Base-by-base conservation (phyloP, 1,139 yeast genomes). In the Scheffersomyces insectosa region DNA sequence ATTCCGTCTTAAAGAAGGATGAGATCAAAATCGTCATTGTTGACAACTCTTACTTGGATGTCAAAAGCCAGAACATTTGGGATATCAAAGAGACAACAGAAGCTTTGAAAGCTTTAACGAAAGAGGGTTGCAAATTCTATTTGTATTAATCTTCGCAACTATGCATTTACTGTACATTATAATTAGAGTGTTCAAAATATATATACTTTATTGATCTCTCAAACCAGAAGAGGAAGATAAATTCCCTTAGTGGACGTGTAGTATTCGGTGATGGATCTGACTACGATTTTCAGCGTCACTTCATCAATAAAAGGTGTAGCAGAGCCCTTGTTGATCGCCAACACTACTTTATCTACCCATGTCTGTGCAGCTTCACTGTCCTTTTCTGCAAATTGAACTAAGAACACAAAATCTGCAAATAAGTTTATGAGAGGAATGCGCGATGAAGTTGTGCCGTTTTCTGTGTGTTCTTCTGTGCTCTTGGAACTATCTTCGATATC, bases 21-120 rank as follows among this genome's bases (percentile, higher is more conserved):
- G 85, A 82, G 42, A 70, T 83, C 46, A 79, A 66, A 51, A 81
- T 70, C 28, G 64, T 85, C 10, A 73, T 85, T n/a, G 69, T 84
- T 16, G 93, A 86, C 56, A 76, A 80, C 39, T 68, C 86, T 4
- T 81, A 77, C 54, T 68, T 85, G 55, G 90, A 86, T 57, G 63
- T 72, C 14, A 86, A 86, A 62, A 68, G 74, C 44, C 84, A 83
- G 52, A 79, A 77, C 46, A 69, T 85, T 3, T 82, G 87, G 82
- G 91, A 85, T 48, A 65, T 72, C 32, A 66, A 68, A 31, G 84
- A 78, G 47, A 74, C 80, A 5, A 57, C 68, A 9, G 62, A 61
- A 16, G 64, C 72, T 3, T 56, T 80, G 43, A 75, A 73, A 48
- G 61, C 57, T 7, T 64, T 80, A 45, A 63, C 77, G 5, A 63